phyloP scores from a whole-genome alignment of 768 basidiomycete genomes.

The Russula emetica region DNA sequence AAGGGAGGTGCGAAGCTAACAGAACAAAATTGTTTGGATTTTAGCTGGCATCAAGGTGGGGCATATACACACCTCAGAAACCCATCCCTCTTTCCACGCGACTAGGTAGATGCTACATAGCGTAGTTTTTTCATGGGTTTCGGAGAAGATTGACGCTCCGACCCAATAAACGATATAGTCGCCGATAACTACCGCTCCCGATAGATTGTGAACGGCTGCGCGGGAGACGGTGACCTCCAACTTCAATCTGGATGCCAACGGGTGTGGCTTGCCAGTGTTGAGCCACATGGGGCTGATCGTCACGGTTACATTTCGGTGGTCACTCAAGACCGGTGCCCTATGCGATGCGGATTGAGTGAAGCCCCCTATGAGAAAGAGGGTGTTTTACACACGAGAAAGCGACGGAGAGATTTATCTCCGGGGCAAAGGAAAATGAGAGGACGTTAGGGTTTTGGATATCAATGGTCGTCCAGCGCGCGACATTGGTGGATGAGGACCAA shows the following conservation, averaged over 20 bases:
- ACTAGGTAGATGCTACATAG: conserved; percentile 15
- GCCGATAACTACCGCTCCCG: conserved; percentile 16
- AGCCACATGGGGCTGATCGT: conserved; percentile 11
- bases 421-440: conserved; percentile 15
- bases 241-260: conserved; percentile 2
- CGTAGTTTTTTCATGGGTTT: neutral
- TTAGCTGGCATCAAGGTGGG: neutral
- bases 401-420: conserved; percentile 18
- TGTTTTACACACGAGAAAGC: conserved; percentile 12
- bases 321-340: neutral
- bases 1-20: conserved; percentile 2
- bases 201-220: conserved; percentile 12
- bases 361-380: neutral
- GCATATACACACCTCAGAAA: conserved; percentile 3
- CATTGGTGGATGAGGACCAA: neutral
- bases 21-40: neutral
- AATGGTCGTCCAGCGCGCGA: conserved; percentile 7
- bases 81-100: conserved; percentile 20
- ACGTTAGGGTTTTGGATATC: conserved; percentile 3
- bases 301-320: neutral
- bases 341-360: neutral
- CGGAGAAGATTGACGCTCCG: neutral
- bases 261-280: conserved; percentile 14
- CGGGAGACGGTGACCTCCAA: conserved; percentile 8
- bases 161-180: conserved; percentile 23